Conservation (phyloP, 2,329 filamentous ascomycete species). For the Hymenoscyphus scutula region DNA sequence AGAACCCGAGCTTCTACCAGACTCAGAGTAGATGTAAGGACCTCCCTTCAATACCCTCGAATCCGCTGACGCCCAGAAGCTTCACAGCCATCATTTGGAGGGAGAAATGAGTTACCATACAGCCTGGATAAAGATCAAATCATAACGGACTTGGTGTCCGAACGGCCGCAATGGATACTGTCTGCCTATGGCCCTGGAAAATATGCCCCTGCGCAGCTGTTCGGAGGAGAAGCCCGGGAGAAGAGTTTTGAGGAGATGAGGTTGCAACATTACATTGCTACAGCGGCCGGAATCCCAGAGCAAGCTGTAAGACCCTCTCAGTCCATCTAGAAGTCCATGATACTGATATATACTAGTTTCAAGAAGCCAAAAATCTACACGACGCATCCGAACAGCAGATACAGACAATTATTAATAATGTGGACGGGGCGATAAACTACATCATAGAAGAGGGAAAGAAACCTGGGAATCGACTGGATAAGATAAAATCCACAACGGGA, state of each 20-base stretch:
- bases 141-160: conserved; percentile 63
- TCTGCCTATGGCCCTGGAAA: conserved; percentile 80
- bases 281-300: conserved; percentile 58
- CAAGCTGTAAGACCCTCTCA: conserved; percentile 37
- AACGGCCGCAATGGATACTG: conserved; percentile 79
- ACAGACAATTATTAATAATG: conserved; percentile 64
- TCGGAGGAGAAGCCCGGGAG: conserved; percentile 75
- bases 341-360: conserved; percentile 45
- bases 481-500: conserved; percentile 45
- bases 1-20: background rate
- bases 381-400: conserved; percentile 69
- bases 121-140: conserved; percentile 49
- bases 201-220: conserved; percentile 76
- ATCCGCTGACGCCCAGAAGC: conserved; percentile 1
- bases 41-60: background rate
- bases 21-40: conserved; percentile 11
- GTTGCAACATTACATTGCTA: conserved; percentile 69
- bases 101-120: conserved; percentile 24
- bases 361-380: conserved; percentile 60
- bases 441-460: conserved; percentile 63
- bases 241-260: conserved; percentile 88
- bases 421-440: conserved; percentile 70
- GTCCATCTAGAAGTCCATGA: conserved; percentile 4
- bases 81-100: conserved; percentile 5
- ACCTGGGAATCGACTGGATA: conserved; percentile 73